Evolutionary conservation across 2,329 filamentous ascomycete species (phyloP), one percentile per base, ranked within the genome.

Genomic region (Colletotrichum eremochloae): DNA sequence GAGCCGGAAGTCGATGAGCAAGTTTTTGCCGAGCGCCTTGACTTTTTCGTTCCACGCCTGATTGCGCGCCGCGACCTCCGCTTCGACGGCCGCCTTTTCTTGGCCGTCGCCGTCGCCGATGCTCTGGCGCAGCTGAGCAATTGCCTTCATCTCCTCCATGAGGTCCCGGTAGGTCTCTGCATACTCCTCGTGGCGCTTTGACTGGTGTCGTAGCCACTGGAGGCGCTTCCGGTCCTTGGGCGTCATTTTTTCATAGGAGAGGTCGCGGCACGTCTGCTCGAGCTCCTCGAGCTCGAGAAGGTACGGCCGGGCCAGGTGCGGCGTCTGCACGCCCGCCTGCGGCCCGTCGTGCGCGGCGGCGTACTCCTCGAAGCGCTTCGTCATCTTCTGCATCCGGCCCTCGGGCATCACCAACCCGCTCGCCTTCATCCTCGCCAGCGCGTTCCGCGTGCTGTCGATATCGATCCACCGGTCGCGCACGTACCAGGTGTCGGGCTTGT

Each of bases 391-490:
- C 75, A 85, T 81, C 11, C 90, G 84, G 0, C 82, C 83, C 0
- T 74, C 14, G 0, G 89, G 89, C 42, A 86, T 84, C 12, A 67
- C 73, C 1, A 88, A 67, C 0, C 84, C 84, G 0, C 76, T 76
- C 1, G 78, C 74, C 5, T 79, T 73, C 89, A 92, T 91, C n/a
- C 82, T 81, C 31, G 81, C 77, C 7, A 87, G 74, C 1, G 83
- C 79, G 0, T 74, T 76, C 18, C 79, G 77, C 5, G 81, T 79
- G 53, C 87, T 87, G 67, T 86, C 83, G 12, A 83, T 38, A 66
- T 90, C 85, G 33, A 91, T 81, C 76, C 77, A 79, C 38, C 81
- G 79, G 65, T 89, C 87, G 50, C 88, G 86, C 12, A 74, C 63
- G 60, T 75, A 82, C 76, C 78, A 79, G 24, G 24, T 74, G 66